A percentile compares a stretch with the other conserved stretches of the same genome.
Evolutionary conservation across 2,329 filamentous ascomycete genomes (phyloP).

Genomic region (Trematosphaeria pertusa): DNA sequence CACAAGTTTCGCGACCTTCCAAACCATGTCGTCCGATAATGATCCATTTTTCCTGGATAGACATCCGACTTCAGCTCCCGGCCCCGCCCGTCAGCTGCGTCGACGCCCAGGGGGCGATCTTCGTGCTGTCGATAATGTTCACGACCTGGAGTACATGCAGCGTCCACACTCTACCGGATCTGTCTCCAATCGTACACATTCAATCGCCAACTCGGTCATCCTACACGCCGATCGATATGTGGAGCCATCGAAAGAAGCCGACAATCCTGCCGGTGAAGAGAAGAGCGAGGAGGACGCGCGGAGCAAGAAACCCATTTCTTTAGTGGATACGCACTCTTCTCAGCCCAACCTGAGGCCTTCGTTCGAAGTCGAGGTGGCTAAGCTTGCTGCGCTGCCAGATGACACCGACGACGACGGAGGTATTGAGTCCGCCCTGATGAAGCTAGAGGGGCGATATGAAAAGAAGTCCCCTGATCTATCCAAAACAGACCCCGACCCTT

Average conservation of each 20-base stretch:
- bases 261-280: constrained; percentile 14
- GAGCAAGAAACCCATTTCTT: constrained; percentile 43
- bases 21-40: constrained; percentile 50
- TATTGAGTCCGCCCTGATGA: constrained; percentile 89
- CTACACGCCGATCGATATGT: constrained; percentile 40
- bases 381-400: constrained; percentile 86
- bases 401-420: constrained; percentile 79
- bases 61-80: constrained; percentile 27
- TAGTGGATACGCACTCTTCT: constrained; percentile 62
- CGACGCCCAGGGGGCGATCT: constrained; percentile 58
- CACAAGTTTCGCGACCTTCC: constrained; percentile 66
- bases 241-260: constrained; percentile 20
- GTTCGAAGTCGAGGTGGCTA: constrained; percentile 87
- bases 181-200: constrained; percentile 53
- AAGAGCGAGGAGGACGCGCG: constrained; percentile 15
- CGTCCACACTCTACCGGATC: constrained; percentile 58
- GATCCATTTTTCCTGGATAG: constrained; percentile 49
- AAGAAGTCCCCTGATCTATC: constrained; percentile 47
- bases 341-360: constrained; percentile 67
- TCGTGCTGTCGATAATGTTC: constrained; percentile 54
- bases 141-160: constrained; percentile 51
- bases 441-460: constrained; percentile 86
- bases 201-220: constrained; percentile 48
- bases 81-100: constrained; percentile 50
- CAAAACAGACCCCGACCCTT: constrained; percentile 18